Conservation (phyloP, 2,329 filamentous ascomycete genomes). For the Seiridium cupressi region DNA sequence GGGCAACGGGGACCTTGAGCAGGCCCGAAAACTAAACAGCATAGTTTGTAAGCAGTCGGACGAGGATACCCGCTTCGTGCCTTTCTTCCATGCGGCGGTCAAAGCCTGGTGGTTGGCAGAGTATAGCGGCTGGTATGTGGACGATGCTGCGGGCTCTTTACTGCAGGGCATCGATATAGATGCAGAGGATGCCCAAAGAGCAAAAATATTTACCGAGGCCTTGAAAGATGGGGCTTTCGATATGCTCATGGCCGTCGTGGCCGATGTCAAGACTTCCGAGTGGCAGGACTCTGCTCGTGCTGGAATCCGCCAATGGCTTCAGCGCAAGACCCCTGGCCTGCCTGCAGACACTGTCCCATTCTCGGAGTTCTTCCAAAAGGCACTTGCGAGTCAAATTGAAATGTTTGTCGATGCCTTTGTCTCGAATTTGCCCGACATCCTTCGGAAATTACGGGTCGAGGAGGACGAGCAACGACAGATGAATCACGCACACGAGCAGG, state of each 20-base stretch:
- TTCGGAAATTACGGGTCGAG: slow-evolving; percentile 80
- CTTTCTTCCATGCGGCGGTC: slow-evolving; percentile 76
- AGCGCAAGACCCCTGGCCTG: slow-evolving; percentile 74
- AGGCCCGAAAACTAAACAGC: slow-evolving; percentile 69
- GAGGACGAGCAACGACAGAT: slow-evolving; percentile 83
- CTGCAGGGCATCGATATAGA: slow-evolving; percentile 64
- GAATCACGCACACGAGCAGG: slow-evolving; percentile 63
- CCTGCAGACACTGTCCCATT: slow-evolving; percentile 67
- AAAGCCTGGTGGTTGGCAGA: slow-evolving; percentile 87
- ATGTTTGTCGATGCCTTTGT: slow-evolving; percentile 90
- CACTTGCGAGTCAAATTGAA: slow-evolving; percentile 80
- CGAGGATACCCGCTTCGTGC: slow-evolving; percentile 67
- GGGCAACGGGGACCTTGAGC: slow-evolving; percentile 62
- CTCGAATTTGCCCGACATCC: slow-evolving; percentile 88
- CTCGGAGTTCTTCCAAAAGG: slow-evolving; percentile 67
- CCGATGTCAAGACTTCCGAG: slow-evolving; percentile 75
- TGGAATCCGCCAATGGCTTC: slow-evolving; percentile 77
- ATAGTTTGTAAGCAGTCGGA: slow-evolving; percentile 66
- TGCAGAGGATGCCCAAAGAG: slow-evolving; percentile 68
- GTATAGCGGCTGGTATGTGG: slow-evolving; percentile 86
- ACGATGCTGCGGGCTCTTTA: slow-evolving; percentile 61
- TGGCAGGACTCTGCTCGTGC: slow-evolving; percentile 87
- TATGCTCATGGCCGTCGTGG: slow-evolving; percentile 81
- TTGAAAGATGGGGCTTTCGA: slow-evolving; percentile 90
- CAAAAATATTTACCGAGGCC: slow-evolving; percentile 71